Evolutionary conservation across 768 basidiomycete genomes (phyloP).

Genomic region (Pleurotus eryngii): DNA sequence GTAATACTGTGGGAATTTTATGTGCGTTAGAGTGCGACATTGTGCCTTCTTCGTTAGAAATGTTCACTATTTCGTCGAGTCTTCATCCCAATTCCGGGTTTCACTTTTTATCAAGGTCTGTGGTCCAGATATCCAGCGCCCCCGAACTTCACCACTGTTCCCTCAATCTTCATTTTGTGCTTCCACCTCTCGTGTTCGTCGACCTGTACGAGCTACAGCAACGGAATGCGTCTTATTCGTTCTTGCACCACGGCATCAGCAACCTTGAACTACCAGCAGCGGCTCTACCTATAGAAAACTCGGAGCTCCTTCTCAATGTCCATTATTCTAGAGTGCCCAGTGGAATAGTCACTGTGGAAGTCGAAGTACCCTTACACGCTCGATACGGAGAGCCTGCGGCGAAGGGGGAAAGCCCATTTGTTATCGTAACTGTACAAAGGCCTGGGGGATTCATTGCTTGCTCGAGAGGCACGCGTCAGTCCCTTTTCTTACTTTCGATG

Average conservation of each 20-base stretch:
- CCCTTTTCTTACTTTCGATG: slow-evolving; percentile 7
- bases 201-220: slow-evolving; percentile 47
- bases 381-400: slow-evolving; percentile 36
- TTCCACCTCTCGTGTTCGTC: slow-evolving; percentile 43
- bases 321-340: slow-evolving; percentile 2
- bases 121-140: neutral
- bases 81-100: slow-evolving; percentile 8
- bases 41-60: neutral
- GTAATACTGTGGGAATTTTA: too few relatives aligned
- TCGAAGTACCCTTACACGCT: slow-evolving; percentile 44
- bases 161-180: slow-evolving; percentile 33
- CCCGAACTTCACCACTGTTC: slow-evolving; percentile 24
- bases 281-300: slow-evolving; percentile 27
- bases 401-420: slow-evolving; percentile 15
- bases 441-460: slow-evolving; percentile 39
- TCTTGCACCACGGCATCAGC: slow-evolving; percentile 37
- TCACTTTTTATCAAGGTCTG: slow-evolving; percentile 7
- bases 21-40: too few relatives aligned
- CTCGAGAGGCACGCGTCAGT: slow-evolving; percentile 19
- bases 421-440: slow-evolving; percentile 28
- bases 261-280: slow-evolving; percentile 45
- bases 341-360: slow-evolving; percentile 17
- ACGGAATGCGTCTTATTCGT: slow-evolving; percentile 32
- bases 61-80: slow-evolving; percentile 7
- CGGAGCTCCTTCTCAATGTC: slow-evolving; percentile 23